Evolutionary conservation across 2,329 filamentous ascomycete species (phyloP), one percentile per base, ranked within the genome.

Genomic region (Daldinia eschscholtzii): DNA sequence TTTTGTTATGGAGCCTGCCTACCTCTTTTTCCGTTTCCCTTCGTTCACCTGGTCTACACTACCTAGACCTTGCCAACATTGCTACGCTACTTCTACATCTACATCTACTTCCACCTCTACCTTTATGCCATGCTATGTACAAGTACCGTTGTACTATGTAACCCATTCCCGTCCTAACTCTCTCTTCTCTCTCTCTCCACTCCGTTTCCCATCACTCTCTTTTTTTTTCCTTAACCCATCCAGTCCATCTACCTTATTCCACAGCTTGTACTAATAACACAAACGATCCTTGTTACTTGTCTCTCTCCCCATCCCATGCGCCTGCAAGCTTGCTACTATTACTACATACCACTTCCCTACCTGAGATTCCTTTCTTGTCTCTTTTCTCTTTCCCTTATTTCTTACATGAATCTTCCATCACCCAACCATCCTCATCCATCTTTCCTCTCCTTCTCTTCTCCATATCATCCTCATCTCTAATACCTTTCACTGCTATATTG

Each of bases 401-500:
- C 74, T 75, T 73, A 73, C 73, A 76, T 70, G 71, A 73, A 65
- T 74, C 74, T 74, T 73, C 71, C 72, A 68, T 72, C 75, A 74
- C 72, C 73, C 73, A 74, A 6, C 33, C 52, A 71, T 44, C 64
- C 15, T 37, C 26, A 26, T 23, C 62, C 67, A 9, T 65, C 67
- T 72, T 46, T 67, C 67, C 63, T 67, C 52, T 69, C 70, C 70
- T 73, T 68, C 66, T 70, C 68, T 74, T 69, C 76, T 72, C n/a
- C 61, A 73, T 79, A 67, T 72, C 70, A 73, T 74, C 75, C 73
- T 76, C 71, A 59, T 75, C 63, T 68, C 37, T 72, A 64, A 64
- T 60, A 71, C 42, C 68, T 73, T 72, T 73, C 70, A 69, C 65
- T 65, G 71, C 71, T 66, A 63, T 66, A 64, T 67, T 66, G 57